These are phyloP conservation scores for Psilocybe azurescens DNA, from an alignment of 768 basidiomycete species.

Conservation along the genomic window DNA sequence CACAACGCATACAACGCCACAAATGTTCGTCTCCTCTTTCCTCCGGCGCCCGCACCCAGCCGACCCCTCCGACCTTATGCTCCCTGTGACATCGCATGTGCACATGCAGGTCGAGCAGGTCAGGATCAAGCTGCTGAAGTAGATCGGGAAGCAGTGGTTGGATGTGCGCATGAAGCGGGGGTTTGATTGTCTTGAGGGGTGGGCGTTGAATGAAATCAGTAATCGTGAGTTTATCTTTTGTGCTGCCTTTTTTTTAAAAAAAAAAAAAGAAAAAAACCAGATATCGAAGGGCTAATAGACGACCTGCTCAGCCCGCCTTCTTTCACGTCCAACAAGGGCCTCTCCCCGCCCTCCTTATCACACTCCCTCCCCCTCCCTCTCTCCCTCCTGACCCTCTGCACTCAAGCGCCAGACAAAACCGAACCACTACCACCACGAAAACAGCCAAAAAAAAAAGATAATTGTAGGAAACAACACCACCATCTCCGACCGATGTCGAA, in stretches of 20 bases:
- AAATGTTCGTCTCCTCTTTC: conserved; percentile 77
- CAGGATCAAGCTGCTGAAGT: conserved; percentile 66
- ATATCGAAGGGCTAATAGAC: conserved; percentile 79
- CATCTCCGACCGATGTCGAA: conserved; percentile 33
- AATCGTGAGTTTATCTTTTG: conserved; percentile 56
- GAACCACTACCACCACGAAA: too few relatives aligned
- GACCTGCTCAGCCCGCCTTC: conserved; percentile 59
- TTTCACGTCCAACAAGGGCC: conserved; percentile 19
- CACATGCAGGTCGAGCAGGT: conserved; percentile 78
- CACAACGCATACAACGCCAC: background rate
- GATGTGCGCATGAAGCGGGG: conserved; percentile 74
- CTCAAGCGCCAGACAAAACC: background rate
- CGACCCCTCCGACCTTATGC: conserved; percentile 61
- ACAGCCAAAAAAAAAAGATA: too few relatives aligned
- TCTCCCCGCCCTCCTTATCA: conserved; percentile 11
- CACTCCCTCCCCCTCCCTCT: conserved; percentile 3
- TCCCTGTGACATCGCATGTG: conserved; percentile 72
- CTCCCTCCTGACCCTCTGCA: background rate
- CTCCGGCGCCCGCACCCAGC: conserved; percentile 70
- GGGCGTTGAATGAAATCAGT: conserved; percentile 89
- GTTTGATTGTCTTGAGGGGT: conserved; percentile 82
- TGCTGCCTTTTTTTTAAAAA: background rate
- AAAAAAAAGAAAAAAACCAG: conserved; percentile 40
- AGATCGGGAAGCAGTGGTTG: conserved; percentile 82
- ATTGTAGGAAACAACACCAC: background rate